Base-by-base conservation (phyloP, 768 basidiomycete species). In the Boletus coccyginus region DNA sequence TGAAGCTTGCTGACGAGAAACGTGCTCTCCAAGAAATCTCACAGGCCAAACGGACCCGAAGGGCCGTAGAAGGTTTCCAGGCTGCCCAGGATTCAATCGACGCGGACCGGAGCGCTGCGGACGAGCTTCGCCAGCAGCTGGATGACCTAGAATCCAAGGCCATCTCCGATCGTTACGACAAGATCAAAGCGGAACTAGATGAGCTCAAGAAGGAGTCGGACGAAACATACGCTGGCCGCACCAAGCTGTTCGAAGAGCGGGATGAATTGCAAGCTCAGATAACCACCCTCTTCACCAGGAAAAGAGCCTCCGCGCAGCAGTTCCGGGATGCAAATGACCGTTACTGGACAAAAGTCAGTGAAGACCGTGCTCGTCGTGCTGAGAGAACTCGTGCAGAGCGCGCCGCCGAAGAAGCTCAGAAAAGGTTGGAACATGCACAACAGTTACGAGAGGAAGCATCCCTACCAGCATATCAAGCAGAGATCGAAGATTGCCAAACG, bases 401-500 rank as follows among this genome's bases (percentile, higher is more conserved):
- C 54, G 86, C 80, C 19, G 88, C 81, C 24, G 86, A 88, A 67
- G 94, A 94, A 68, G 79, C 84, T 32, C 80, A 83, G 66, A 93
- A 90, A 77, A 88, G 84, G 70, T 76, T 86, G 72, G 93, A 94
- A 68, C 78, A 87, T 56, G 87, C 84, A 11, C 82, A 89, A 62
- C 87, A 84, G 39, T 71, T 98, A 46, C 85, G 90, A 50, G 97
- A 99, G 57, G 94, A 98, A 69, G 97, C 97, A 24, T 84, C 86
- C 56, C 67, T 80, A 21, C 95, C 97, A 29, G 97, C 97, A 0
- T 98, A 83, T 80, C 91, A 92, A 66, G 80, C 85, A 51, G 85
- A 98, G 70, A 94, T 99, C 65, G 93, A 98, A 76, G 97, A 98
- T 70, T 98, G 94, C 75, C 88, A 92, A 67, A 96, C 90, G 5